Base-by-base conservation (phyloP, 306 rosid species). In the Dalbergia cultrata region DNA sequence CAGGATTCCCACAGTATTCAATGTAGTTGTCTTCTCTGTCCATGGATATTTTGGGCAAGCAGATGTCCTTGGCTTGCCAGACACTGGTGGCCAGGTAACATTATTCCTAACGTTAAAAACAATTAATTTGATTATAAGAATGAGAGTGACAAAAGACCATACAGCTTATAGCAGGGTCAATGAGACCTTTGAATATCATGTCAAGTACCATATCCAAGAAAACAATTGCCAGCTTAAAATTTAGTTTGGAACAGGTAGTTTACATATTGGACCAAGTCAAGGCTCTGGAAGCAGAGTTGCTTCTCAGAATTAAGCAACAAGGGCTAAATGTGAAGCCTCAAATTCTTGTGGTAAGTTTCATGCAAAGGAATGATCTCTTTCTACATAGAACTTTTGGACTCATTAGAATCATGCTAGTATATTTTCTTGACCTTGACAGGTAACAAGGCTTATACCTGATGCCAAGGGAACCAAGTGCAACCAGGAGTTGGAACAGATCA, bases 11-110 rank as follows among this genome's bases (percentile, higher is more conserved):
- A 88, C 72, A 33, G 74, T 88, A 67, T 91, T 93, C 90, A 91
- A 89, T 66, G 82, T 91, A 16, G 94, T 87, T 52, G 88, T 93
- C 54, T 86, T 93, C 87, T 91, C 97, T 49, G 85, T 92, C 57
- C 97, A 91, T 84, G 98, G 98, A 50, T 94, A 94, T 72, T 94
- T 94, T 84, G 98, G 98, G 22, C 98, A 94, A 87, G 87, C 94
- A 19, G 88, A 88, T 84, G 98, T 95, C 64, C 95, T 95, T 71
- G 98, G 98, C 56, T 85, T 95, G 89, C 98, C 98, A 9, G 98
- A 95, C 78, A 95, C 97, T 1, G 98, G 97, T 12, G 97, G 97
- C 14, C 97, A 92, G 91, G 98, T 92, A 84, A 14, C 71, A 70
- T 6, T 34, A 3, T 0, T 26, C 31, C 31, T 10, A 66, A 34